Evolutionary conservation across 2,329 filamentous ascomycete genomes (phyloP), one percentile per base, ranked within the genome.

Genomic region (Claviceps arundinis): DNA sequence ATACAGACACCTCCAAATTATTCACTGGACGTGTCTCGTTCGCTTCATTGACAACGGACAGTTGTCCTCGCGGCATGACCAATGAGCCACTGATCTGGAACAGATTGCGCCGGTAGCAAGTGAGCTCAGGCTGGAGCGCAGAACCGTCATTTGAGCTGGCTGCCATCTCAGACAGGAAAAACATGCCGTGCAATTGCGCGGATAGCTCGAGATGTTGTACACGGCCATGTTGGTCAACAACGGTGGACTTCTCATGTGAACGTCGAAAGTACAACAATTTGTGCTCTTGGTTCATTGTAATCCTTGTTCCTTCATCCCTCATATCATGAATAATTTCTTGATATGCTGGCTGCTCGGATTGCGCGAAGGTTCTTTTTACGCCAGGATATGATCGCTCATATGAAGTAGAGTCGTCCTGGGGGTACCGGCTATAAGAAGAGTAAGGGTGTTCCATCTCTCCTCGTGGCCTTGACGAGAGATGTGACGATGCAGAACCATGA

Each of bases 1-100:
- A 94, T 47, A 97, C 87, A 51, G 85, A 83, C 50, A 96, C 81
- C 65, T 97, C 90, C 66, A 91, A 87, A 56, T 76, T 85, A 56
- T 81, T 79, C 48, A 96, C 88, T 2, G 87, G 84, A 42, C 95
- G 83, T 45, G 86, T 84, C 65, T 95, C 87, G 45, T 89, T 89
- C 51, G 86, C 81, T 54, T 95, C 89, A 17, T 84, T 87, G 66
- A 95, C 76, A 52, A 95, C 81, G 50, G 85, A 93, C 52, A 91
- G 74, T 56, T 89, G 78, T 30, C 82, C 84, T 56, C 88, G 75
- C 1, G 90, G 89, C 14, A 90, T 77, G 42, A 89, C 89, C 53
- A 95, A 80, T 5, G 85, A 89, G 53, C 91, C 91, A 55, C 89
- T 95, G 62, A 96, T 94, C 67, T 96, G 91, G 68, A 97, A 97